phyloP scores from a whole-genome alignment of 208 protist genomes.

The Histomonas meleagridis region DNA sequence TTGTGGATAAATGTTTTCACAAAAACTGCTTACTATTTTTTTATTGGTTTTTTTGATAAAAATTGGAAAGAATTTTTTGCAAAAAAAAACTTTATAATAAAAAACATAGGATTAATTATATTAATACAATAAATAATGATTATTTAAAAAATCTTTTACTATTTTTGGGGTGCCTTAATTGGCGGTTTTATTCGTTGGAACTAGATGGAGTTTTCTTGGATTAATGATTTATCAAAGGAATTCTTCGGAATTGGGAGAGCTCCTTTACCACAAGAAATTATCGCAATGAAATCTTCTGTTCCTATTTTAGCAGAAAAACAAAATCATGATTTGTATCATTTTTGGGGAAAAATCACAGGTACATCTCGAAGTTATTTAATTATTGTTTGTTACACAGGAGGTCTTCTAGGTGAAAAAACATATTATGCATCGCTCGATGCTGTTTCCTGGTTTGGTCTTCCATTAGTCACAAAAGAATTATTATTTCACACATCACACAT shows the following conservation, averaged over 20 bases:
- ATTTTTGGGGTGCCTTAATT: no score
- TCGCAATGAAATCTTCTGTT: conserved; percentile 28
- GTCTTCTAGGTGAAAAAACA: background rate
- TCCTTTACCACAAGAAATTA: background rate
- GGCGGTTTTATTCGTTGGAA: no score
- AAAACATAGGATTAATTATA: no score
- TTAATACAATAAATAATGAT: no score
- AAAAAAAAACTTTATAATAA: no score
- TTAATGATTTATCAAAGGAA: background rate
- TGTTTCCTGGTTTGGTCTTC: conserved; percentile 35
- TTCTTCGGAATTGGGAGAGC: background rate
- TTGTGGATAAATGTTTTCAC: no score
- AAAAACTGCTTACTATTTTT: no score
- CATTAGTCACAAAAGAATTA: background rate
- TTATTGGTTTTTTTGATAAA: no score
- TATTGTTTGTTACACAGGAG: background rate
- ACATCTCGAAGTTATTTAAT: background rate
- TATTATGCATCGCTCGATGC: conserved; percentile 15
- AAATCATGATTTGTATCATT: background rate
- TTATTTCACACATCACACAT: background rate
- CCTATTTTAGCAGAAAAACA: background rate
- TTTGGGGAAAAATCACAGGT: conserved; percentile 16
- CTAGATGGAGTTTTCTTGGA: background rate
- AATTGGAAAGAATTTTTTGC: no score
- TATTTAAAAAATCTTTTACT: no score